Base-by-base conservation (phyloP, 306 rosid species). In the Rubus parviflorus region DNA sequence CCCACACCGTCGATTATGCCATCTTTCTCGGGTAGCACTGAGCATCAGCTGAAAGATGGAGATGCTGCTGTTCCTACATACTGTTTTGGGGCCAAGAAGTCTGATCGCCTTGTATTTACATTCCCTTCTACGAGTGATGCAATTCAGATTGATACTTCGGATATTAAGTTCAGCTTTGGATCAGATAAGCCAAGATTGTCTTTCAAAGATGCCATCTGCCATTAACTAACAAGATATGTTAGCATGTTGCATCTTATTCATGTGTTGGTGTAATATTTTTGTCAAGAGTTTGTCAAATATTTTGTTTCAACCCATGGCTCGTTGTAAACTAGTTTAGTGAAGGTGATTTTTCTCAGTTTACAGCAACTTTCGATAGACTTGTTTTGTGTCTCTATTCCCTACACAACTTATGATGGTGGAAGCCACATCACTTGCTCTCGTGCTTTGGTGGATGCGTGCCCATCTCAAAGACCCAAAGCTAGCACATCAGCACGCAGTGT, bases 1-100 rank as follows among this genome's bases (percentile, higher is more conserved):
- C 97, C 97, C 20, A 94, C 97, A 37, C 97, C 97, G 19, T 88
- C 97, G 76, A 70, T 90, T 67, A 42, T 81, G 71, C 98, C 98
- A 38, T 72, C 88, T 35, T 65, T 83, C 80, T 75, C 82, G 25
- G 46, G 82, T 4, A 84, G 81, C 68, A 75, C 67, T 81, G 83
- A 81, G 76, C 67, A 78, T 43, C 87, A 79, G 47, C 71, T 67
- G 25, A 84, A 83, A 81, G 83, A 88, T 51, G 85, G 51, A 54
- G n/a, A 60, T 38, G 56, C 76, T 22, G 69, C 75, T 25, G 77
- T 76, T 77, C 92, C 84, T 77, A 74, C 87, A 8, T 95, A 81
- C 79, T 83, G 70, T 69, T 95, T 95, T 78, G 96, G 91, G 41
- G 76, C 79, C 16, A 83, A 85, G 67, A 86, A 79, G 81, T 77